Base-by-base conservation (phyloP, 768 basidiomycete genomes). In the Leccinum pellstonianum region DNA sequence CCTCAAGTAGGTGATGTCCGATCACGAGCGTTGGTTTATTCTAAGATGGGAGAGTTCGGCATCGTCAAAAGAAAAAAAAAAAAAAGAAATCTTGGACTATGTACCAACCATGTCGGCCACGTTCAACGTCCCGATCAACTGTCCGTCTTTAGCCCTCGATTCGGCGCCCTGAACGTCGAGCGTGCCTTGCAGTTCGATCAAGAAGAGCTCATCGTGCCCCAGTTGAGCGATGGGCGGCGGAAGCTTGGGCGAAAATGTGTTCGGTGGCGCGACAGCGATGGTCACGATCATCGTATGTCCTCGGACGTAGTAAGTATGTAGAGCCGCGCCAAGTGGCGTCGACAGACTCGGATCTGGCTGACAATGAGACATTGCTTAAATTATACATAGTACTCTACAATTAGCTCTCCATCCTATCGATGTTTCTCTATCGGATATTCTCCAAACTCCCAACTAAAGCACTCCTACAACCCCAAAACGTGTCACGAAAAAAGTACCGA, bases 1-100 rank as follows among this genome's bases (percentile, higher is more conserved):
- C 95, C 68, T 98, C 95, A 5, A 98, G 84, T 31, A 95, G 79
- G 67, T 97, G 93, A 73, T 95, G 87, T 12, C 95, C 95, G 60
- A 98, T 90, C 56, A 80, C 73, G 6, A 98, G 80, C 3, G 86
- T 93, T 4, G 91, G 86, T 64, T 87, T 91, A 62, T 83, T 86
- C 91, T 66, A 27, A 33, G 29, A 29, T 29, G n/a, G 25, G 41
- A 21, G 33, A 35, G 33, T 5, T 35, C 12, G 33, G 5, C 12
- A 35, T 35, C 33, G 33, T 64, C 62, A 62, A 55, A 19, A 23
- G 33, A 47, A 12, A 49, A 12, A 5, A 55, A 5, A 55, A 31
- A n/a, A 35, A 31, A 52, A 29, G 14, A 14, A 21, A 21, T n/a
- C 41, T 52, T 21, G 38, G 37, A 38, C 3, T 38, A 38, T 17